phyloP scores from a whole-genome alignment of 441 rosid species.

The Pelargonium myrrhifolium region DNA sequence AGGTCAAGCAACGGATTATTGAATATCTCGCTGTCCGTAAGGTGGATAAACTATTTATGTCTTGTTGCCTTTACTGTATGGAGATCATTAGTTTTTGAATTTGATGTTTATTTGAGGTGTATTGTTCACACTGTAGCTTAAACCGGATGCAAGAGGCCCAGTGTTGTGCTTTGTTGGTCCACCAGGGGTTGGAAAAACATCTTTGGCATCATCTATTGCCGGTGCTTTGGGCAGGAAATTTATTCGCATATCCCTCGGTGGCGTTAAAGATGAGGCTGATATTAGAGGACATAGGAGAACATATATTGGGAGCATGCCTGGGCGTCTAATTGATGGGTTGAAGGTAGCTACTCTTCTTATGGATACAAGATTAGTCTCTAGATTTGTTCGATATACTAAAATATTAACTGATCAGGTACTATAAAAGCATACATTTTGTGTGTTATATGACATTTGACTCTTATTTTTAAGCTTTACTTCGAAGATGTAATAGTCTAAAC shows the following conservation, averaged over 20 bases:
- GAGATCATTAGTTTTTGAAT: conserved; percentile 16
- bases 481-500: too few species aligned
- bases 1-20: conserved; percentile 90
- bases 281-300: conserved; percentile 99
- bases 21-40: conserved; percentile 99
- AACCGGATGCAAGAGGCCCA: conserved; percentile 98
- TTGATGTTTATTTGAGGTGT: conserved; percentile 10
- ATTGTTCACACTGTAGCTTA: conserved; percentile 54
- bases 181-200: conserved; percentile 98
- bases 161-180: conserved; percentile 98
- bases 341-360: conserved; percentile 44
- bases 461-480: too few species aligned
- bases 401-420: too few species aligned
- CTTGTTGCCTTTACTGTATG: conserved; percentile 16
- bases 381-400: neutral
- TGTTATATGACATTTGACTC: too few species aligned
- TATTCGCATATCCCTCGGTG: conserved; percentile 92
- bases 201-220: conserved; percentile 93
- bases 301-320: conserved; percentile 99
- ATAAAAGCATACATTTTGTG: too few species aligned
- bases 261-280: conserved; percentile 99
- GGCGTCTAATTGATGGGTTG: conserved; percentile 93
- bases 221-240: conserved; percentile 90
- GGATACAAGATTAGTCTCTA: neutral
- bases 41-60: conserved; percentile 39